Conservation (phyloP, 192 early-diverging fungal genomes). For the Backusella parvicylindrica region DNA sequence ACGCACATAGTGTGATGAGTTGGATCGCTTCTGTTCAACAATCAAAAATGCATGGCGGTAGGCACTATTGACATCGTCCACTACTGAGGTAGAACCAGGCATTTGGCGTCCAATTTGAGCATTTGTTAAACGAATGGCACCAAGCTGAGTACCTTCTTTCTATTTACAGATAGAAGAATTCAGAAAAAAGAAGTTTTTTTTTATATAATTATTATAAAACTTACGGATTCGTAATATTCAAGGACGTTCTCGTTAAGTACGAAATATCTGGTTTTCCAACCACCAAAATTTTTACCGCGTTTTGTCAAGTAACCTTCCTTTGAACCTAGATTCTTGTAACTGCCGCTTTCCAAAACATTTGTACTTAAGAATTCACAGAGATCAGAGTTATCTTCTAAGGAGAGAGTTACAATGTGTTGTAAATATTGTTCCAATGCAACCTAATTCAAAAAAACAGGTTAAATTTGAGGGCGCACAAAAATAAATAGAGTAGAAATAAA, state of each 20-base stretch:
- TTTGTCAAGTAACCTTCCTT: slow-evolving; percentile 91
- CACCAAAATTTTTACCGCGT: slow-evolving; percentile 95
- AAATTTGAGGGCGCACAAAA: background rate
- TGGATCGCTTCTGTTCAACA: slow-evolving; percentile 66
- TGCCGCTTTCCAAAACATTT: slow-evolving; percentile 43
- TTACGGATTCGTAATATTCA: slow-evolving; percentile 81
- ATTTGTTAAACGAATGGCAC: slow-evolving; percentile 70
- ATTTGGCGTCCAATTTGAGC: slow-evolving; percentile 69
- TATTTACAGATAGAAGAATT: slow-evolving; percentile 15
- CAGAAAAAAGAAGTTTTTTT: background rate
- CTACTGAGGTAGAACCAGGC: slow-evolving; percentile 9
- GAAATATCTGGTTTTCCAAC: slow-evolving; percentile 93
- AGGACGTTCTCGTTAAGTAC: slow-evolving; percentile 62
- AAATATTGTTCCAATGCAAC: slow-evolving; percentile 81
- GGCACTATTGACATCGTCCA: slow-evolving; percentile 40
- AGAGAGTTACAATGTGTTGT: slow-evolving; percentile 62
- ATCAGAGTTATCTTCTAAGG: slow-evolving; percentile 56
- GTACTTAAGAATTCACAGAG: slow-evolving; percentile 79
- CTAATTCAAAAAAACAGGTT: slow-evolving; percentile 11
- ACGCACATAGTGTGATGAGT: slow-evolving; percentile 55
- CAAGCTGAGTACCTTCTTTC: slow-evolving; percentile 69
- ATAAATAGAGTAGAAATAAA: background rate
- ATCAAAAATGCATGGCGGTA: slow-evolving; percentile 87
- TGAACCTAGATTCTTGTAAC: slow-evolving; percentile 44
- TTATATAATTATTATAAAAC: slow-evolving; percentile 23